Base-by-base conservation (phyloP, 1,284 basidiomycete species). In the Moesziomyces aphidis region DNA sequence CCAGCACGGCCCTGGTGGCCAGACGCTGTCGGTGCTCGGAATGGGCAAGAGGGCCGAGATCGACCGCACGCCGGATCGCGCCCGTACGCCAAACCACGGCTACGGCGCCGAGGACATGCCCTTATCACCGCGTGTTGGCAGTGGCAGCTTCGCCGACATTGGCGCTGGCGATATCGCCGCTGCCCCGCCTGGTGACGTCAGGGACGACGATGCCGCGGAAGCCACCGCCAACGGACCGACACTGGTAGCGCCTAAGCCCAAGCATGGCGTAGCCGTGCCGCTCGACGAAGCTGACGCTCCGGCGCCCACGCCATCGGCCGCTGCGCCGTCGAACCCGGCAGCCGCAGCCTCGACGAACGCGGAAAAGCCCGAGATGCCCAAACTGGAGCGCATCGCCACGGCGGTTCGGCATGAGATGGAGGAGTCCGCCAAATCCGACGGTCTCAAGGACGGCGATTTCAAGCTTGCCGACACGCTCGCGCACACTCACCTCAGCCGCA, bases 381-480 rank as follows among this genome's bases (percentile, higher is more conserved):
- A 61, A 28, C 46, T 79, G 50, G 64, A 64, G 46, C 75, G 76
- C 11, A 79, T 77, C 66, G 61, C 65, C 23, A 76, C 76, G 7
- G 43, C 60, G 22, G 66, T 77, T 6, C 75, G 80, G 23, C 54
- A 70, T 5, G 78, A 83, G 63, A 77, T 78, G 58, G 72, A 77
- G 44, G 60, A 72, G 31, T 76, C 76, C 6, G 80, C 81, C 47
- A 73, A 72, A 39, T 65, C 73, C 8, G 78, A 83, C 46, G 81
- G 80, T 21, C 69, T 83, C 54, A 64, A 69, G 43, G 67, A 74
- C 19, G 74, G 69, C 13, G 77, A 85, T 42, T 76, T 85, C 31
- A 69, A 79, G 55, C 74, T 78, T 21, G 83, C 82, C 11, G 78
- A 81, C n/a, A 60, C 76, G 45, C 63, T 85, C 1, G 61, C 63